Evolutionary conservation across 192 early-diverging fungal genomes (phyloP).

Genomic region (Fimicolochytrium jonesii): DNA sequence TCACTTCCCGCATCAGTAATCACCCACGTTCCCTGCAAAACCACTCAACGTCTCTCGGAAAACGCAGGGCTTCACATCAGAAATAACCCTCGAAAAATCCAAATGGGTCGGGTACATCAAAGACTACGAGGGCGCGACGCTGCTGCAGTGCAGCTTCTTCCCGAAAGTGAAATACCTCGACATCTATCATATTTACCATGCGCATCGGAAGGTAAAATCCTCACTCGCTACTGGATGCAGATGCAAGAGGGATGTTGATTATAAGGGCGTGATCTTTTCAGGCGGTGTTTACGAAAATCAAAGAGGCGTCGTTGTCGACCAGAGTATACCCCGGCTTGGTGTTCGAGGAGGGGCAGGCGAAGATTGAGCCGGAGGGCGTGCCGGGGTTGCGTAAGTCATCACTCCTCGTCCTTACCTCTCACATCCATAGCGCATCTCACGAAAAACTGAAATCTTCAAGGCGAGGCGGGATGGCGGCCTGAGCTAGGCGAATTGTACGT

Average conservation of each 20-base stretch:
- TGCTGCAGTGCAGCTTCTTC: constrained; percentile 69
- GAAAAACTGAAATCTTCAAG: constrained; percentile 26
- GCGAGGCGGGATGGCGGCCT: constrained; percentile 89
- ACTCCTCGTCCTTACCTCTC: too few relatives aligned
- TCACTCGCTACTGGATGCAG: too few relatives aligned
- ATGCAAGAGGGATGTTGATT: constrained; percentile 1
- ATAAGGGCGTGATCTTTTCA: too few relatives aligned
- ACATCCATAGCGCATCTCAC: too few relatives aligned
- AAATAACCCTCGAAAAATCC: constrained; percentile 88
- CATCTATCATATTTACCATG: constrained; percentile 15
- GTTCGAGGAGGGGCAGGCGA: constrained; percentile 44
- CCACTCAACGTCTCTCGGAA: too few relatives aligned
- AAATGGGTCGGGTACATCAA: constrained; percentile 99
- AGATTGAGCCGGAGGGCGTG: constrained; percentile 76
- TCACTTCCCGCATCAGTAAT: too few relatives aligned
- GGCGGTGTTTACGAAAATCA: constrained; percentile 85
- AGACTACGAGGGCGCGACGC: constrained; percentile 97
- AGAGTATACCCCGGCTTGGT: constrained; percentile 75
- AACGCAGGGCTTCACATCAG: constrained; percentile 93
- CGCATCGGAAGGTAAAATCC: constrained; percentile 29
- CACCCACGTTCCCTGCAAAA: too few relatives aligned
- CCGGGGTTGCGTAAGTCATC: constrained; percentile 86
- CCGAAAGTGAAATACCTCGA: constrained; percentile 21
- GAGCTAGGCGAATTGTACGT: constrained; percentile 64
- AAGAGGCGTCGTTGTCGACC: constrained; percentile 65